Conservation (phyloP, 306 rosid genomes). For the Acacia acuminata region DNA sequence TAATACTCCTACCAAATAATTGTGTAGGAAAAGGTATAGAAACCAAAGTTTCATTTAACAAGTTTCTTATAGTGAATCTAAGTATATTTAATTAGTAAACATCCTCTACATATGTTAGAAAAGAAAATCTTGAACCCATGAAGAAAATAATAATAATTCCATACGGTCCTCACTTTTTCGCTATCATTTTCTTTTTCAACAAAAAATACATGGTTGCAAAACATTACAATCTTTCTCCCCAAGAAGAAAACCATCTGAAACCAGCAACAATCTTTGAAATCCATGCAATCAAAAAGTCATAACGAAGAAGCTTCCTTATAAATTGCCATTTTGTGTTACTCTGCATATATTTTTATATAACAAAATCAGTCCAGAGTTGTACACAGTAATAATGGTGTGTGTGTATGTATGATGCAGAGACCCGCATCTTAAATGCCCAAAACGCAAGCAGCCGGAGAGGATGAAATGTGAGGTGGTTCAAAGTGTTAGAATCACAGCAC, state of each 20-base stretch:
- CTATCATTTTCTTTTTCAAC: no score
- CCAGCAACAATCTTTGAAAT: neutral
- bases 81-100: no score
- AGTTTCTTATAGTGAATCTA: no score
- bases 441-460: constrained; percentile 17
- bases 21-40: no score
- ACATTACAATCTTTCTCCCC: neutral
- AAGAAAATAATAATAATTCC: no score
- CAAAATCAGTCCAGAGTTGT: constrained; percentile 8
- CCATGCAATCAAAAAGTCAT: neutral
- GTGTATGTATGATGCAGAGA: neutral
- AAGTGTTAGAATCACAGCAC: constrained; percentile 46
- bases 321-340: neutral
- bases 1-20: no score
- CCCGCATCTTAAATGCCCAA: constrained; percentile 10
- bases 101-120: no score
- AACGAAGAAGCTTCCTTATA: neutral
- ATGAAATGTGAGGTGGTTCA: neutral
- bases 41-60: no score
- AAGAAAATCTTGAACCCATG: no score
- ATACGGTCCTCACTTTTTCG: no score
- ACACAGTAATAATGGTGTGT: neutral
- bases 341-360: neutral
- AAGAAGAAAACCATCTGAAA: neutral
- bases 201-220: neutral